These are phyloP conservation scores for Coccinonectria pachysandricola DNA, from an alignment of 2,329 filamentous ascomycete genomes.

Conservation along the genomic window DNA sequence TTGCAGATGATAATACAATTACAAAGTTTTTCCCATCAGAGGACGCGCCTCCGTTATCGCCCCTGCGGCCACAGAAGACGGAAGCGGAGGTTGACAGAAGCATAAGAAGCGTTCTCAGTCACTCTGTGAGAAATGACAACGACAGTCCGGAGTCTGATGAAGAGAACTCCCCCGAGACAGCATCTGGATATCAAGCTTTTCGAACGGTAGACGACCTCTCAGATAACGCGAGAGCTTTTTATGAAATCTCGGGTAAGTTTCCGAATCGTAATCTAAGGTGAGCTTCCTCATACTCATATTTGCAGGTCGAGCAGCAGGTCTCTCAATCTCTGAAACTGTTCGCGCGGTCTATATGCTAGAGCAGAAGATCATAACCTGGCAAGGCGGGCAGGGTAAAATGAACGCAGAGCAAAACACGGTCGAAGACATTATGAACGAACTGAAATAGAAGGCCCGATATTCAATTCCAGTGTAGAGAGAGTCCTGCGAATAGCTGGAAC, in stretches of 20 bases:
- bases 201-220: constrained; percentile 22
- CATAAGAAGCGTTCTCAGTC: constrained; percentile 12
- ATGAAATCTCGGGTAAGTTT: constrained; percentile 24
- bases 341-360: constrained; percentile 30
- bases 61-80: constrained; percentile 10
- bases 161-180: constrained; percentile 1
- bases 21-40: constrained; percentile 27
- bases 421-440: too few relatives aligned
- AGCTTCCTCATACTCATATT: too few relatives aligned
- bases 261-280: too few relatives aligned
- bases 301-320: constrained; percentile 22
- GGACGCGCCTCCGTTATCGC: constrained; percentile 8
- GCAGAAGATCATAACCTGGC: constrained; percentile 25
- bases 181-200: constrained; percentile 21
- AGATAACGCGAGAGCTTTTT: constrained; percentile 21
- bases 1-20: constrained; percentile 18
- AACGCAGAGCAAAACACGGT: too few relatives aligned
- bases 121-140: constrained; percentile 8
- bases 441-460: too few relatives aligned
- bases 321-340: constrained; percentile 24
- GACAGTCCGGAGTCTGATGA: constrained; percentile 3
- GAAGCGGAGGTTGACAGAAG: constrained; percentile 17
- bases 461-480: too few relatives aligned
- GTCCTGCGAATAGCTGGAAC: too few relatives aligned
- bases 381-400: constrained; percentile 8